Conservation (phyloP, 2,329 filamentous ascomycete species). For the Stagonosporopsis vannaccii region DNA sequence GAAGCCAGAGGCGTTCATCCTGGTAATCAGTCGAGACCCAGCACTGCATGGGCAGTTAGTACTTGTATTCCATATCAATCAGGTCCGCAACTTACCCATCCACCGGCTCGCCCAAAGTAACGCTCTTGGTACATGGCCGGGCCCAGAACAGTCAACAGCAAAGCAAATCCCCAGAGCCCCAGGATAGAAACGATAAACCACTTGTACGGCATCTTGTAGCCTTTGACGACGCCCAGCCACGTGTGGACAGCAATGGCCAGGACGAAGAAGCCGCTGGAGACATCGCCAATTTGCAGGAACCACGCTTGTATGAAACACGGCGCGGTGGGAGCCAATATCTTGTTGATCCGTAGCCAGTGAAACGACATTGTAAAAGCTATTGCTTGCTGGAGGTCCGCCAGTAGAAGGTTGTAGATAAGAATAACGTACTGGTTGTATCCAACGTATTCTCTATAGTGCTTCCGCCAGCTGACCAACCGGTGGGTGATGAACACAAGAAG, state of each 20-base stretch:
- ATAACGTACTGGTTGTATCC: slow-evolving; percentile 64
- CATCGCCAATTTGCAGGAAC: slow-evolving; percentile 61
- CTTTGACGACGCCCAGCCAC: slow-evolving; percentile 58
- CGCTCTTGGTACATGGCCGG: slow-evolving; percentile 51
- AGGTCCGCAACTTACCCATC: slow-evolving; percentile 54
- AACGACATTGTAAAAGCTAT: slow-evolving; percentile 59
- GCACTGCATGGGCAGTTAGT: slow-evolving; percentile 48
- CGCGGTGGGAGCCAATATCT: slow-evolving; percentile 53
- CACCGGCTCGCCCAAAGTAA: slow-evolving; percentile 58
- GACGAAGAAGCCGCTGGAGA: slow-evolving; percentile 61
- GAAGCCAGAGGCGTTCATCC: slow-evolving; percentile 57
- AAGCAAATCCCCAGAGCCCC: slow-evolving; percentile 56
- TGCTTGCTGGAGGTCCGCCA: slow-evolving; percentile 62
- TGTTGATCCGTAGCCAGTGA: slow-evolving; percentile 55
- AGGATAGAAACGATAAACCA: slow-evolving; percentile 55
- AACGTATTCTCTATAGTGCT: slow-evolving; percentile 57
- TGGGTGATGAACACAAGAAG: slow-evolving; percentile 60
- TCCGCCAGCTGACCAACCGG: slow-evolving; percentile 60
- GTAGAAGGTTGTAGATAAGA: slow-evolving; percentile 61
- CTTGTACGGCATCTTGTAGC: slow-evolving; percentile 55
- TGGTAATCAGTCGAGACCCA: slow-evolving; percentile 58
- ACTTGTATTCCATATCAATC: not conserved
- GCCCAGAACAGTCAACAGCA: slow-evolving; percentile 57
- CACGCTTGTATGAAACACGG: slow-evolving; percentile 61
- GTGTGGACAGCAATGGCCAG: slow-evolving; percentile 64